A percentile compares a stretch with the other conserved stretches of the same genome.
Conservation (phyloP, 495 filamentous ascomycete species). For the Xylaria acuta region DNA sequence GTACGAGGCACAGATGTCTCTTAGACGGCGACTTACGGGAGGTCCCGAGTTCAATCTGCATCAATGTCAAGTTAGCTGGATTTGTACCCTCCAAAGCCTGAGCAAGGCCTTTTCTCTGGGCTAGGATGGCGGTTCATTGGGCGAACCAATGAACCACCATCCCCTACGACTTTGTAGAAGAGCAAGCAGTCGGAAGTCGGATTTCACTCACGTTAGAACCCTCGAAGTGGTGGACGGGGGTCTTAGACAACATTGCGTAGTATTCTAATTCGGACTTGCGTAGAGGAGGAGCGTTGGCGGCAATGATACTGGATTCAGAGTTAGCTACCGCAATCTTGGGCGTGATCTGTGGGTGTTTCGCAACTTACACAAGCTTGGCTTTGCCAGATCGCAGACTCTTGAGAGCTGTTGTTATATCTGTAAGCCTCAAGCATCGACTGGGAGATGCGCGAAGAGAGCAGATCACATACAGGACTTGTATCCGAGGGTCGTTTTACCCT, state of each 20-base stretch:
- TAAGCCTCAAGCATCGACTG: slow-evolving; percentile 5
- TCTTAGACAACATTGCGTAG: slow-evolving; percentile 93
- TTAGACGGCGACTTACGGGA: slow-evolving; percentile 52
- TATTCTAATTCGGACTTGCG: slow-evolving; percentile 87
- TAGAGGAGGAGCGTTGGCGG: slow-evolving; percentile 94
- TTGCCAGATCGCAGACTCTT: slow-evolving; percentile 91
- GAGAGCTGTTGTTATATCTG: slow-evolving; percentile 64
- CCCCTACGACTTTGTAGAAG: slow-evolving; percentile 24
- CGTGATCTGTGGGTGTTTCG: not conserved
- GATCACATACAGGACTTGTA: slow-evolving; percentile 70
- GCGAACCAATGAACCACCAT: slow-evolving; percentile 26
- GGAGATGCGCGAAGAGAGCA: not conserved
- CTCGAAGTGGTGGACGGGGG: slow-evolving; percentile 90
- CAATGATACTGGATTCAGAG: slow-evolving; percentile 58
- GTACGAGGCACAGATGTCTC: not conserved
- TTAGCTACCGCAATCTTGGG: not conserved
- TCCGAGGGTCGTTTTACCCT: slow-evolving; percentile 72
- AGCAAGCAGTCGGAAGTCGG: slow-evolving; percentile 28
- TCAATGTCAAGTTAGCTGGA: slow-evolving; percentile 52
- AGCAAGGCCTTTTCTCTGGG: slow-evolving; percentile 81
- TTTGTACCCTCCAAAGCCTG: slow-evolving; percentile 85
- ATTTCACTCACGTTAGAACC: slow-evolving; percentile 90
- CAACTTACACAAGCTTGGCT: slow-evolving; percentile 65
- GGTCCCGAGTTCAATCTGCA: slow-evolving; percentile 94
- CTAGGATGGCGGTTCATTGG: slow-evolving; percentile 41